Conservation (phyloP, 1,139 yeast genomes). For the Arxiozyma bovina region DNA sequence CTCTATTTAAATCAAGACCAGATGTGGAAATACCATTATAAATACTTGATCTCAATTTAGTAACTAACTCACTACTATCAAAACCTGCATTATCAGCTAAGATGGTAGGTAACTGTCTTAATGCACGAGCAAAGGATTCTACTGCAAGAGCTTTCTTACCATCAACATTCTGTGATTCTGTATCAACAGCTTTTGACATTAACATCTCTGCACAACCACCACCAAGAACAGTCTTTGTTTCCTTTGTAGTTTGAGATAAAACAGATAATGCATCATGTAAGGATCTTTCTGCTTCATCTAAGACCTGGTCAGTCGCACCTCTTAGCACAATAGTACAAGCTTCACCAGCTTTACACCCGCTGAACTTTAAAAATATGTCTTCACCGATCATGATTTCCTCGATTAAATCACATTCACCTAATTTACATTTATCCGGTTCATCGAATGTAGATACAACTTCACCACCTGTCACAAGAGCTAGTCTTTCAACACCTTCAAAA, state of each 20-base stretch:
- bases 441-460: conserved; percentile 97
- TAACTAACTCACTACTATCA: conserved; percentile 86
- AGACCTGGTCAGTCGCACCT: conserved; percentile 93
- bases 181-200: conserved; percentile 96
- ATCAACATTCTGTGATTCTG: conserved; percentile 83
- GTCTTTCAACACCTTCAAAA: conserved; percentile 94
- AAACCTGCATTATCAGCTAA: conserved; percentile 96
- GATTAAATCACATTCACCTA: conserved; percentile 82
- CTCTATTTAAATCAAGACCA: conserved; percentile 80
- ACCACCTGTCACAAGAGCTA: conserved; percentile 95
- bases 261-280: conserved; percentile 95
- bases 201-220: conserved; percentile 98
- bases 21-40: conserved; percentile 88
- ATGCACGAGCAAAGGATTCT: conserved; percentile 88
- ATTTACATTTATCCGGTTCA: conserved; percentile 71
- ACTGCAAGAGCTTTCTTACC: conserved; percentile 94
- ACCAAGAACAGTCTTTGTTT: conserved; percentile 91
- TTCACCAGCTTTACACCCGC: conserved; percentile 91
- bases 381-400: conserved; percentile 94
- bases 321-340: conserved; percentile 95
- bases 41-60: conserved; percentile 84
- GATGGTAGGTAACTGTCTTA: conserved; percentile 90
- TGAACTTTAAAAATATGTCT: conserved; percentile 69
- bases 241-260: conserved; percentile 87
- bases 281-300: conserved; percentile 96